phyloP scores from a whole-genome alignment of 495 filamentous ascomycete genomes.

The Aspergillus diversus region DNA sequence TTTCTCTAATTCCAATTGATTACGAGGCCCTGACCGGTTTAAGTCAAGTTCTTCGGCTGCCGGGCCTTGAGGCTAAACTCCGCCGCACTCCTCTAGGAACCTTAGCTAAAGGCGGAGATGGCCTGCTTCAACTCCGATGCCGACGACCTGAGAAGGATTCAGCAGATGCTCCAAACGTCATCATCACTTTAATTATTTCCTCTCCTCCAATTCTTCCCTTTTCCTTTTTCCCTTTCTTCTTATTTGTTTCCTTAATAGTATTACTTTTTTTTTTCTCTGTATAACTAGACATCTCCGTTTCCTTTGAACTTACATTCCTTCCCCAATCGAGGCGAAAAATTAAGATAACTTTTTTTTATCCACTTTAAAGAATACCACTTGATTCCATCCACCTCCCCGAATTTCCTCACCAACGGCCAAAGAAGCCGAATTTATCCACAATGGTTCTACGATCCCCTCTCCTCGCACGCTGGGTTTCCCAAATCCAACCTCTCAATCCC shows the following conservation, averaged over 20 bases:
- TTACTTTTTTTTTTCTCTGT: no score
- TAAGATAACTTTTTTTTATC: no score
- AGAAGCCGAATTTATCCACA: not conserved
- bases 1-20: not conserved
- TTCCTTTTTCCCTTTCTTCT: not conserved
- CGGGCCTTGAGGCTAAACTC: not conserved
- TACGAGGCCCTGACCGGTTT: not conserved
- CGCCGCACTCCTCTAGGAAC: not conserved
- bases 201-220: not conserved
- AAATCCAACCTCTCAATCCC: slow-evolving; percentile 1
- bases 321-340: no score
- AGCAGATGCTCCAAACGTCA: slow-evolving; percentile 13
- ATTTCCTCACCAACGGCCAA: not conserved
- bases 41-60: not conserved
- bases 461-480: slow-evolving; percentile 3
- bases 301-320: no score
- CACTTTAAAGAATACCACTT: no score
- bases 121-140: slow-evolving; percentile 11
- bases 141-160: not conserved
- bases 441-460: slow-evolving; percentile 14
- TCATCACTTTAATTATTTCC: slow-evolving; percentile 1
- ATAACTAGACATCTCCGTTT: no score
- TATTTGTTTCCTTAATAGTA: no score
- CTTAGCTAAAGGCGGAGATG: slow-evolving; percentile 1
- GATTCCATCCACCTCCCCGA: not conserved